Evolutionary conservation across 1,139 yeast species (phyloP), one percentile per base, ranked within the genome.

Genomic region (Yamadazyma triangularis): DNA sequence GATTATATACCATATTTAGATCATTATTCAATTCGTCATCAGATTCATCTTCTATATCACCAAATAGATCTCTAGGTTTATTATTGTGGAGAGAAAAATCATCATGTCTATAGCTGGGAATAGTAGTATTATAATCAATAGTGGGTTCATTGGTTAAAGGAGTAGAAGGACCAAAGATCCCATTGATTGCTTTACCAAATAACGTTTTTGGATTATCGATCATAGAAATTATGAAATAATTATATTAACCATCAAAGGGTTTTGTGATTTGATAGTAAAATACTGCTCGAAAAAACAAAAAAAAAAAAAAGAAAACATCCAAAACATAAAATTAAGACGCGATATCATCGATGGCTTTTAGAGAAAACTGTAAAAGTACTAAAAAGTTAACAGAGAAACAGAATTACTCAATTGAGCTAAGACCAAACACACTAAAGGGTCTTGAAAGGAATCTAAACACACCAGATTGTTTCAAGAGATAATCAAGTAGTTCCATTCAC

Each of bases 111-210:
- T 18, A 34, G n/a, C 50, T 33, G 23, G 45, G 41, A 23, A 54
- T 42, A 8, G 66, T 58, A 25, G 51, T 37, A 34, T 60, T 53
- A 40, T 62, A 63, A 39, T 62, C 67, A 10, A 63, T 55, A 4
- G 70, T 63, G 1, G 67, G 66, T 30, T 63, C 68, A 35, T 63
- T 60, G 12, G 48, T 39, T 13, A 61, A 38, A 7, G 57, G 53
- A 8, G 56, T 44, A 8, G 39, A 32, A 2, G 48, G 45, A 8
- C 47, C 47, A 36, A 44, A 44, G 13, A 44, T 26, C 6, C 38
- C 40, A 21, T 29, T 15, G 14, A 32, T 32, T 2, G 41, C 40
- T 18, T 27, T 38, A 15, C 27, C 11, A 15, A 39, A 39, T 19
- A 39, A 25, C 15, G 11, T 24, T 6, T 24, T 18, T 18, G 20